These are phyloP conservation scores for Apiotrichum laibachii DNA, from an alignment of 1,284 basidiomycete species.

Conservation along the genomic window DNA sequence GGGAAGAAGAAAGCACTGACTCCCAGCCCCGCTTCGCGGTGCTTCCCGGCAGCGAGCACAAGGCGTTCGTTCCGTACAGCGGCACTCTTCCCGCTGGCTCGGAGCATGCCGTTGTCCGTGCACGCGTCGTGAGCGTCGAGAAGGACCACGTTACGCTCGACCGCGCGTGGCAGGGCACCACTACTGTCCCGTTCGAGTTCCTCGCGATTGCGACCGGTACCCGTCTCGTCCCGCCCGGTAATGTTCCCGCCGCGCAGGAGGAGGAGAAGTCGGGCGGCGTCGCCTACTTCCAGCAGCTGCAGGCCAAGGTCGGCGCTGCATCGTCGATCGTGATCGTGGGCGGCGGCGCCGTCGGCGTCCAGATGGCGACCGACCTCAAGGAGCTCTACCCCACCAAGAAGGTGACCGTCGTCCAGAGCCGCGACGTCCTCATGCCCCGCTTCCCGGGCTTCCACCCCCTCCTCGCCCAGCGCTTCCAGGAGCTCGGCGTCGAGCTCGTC, in stretches of 20 bases:
- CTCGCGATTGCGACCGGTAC: slow-evolving; percentile 45
- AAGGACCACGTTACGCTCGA: slow-evolving; percentile 18
- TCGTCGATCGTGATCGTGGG: slow-evolving; percentile 43
- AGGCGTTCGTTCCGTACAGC: slow-evolving; percentile 60
- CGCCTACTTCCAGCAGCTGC: slow-evolving; percentile 26
- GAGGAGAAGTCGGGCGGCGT: slow-evolving; percentile 24
- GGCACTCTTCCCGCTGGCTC: background rate
- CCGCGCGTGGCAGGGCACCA: slow-evolving; percentile 17
- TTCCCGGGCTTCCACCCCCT: slow-evolving; percentile 60
- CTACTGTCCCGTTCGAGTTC: slow-evolving; percentile 34
- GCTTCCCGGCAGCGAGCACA: slow-evolving; percentile 66
- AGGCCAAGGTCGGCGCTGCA: slow-evolving; percentile 26
- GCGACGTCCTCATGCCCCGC: slow-evolving; percentile 59
- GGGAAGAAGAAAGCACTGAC: background rate
- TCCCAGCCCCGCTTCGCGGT: slow-evolving; percentile 59
- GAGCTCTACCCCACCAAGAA: slow-evolving; percentile 60
- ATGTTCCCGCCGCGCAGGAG: slow-evolving; percentile 20
- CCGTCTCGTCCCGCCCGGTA: slow-evolving; percentile 34
- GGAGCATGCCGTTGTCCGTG: slow-evolving; percentile 19
- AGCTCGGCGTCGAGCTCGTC: slow-evolving; percentile 47
- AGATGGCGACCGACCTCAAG: slow-evolving; percentile 68
- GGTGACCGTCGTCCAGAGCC: slow-evolving; percentile 68
- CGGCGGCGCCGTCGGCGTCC: slow-evolving; percentile 53
- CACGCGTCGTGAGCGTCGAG: slow-evolving; percentile 12
- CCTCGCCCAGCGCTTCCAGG: slow-evolving; percentile 40